Percentiles rank a stretch among this genome's conserved stretches.
These are phyloP conservation scores for Saccharomycopsis sp. DNA, from an alignment of 805 yeast species.

Conservation along the genomic window DNA sequence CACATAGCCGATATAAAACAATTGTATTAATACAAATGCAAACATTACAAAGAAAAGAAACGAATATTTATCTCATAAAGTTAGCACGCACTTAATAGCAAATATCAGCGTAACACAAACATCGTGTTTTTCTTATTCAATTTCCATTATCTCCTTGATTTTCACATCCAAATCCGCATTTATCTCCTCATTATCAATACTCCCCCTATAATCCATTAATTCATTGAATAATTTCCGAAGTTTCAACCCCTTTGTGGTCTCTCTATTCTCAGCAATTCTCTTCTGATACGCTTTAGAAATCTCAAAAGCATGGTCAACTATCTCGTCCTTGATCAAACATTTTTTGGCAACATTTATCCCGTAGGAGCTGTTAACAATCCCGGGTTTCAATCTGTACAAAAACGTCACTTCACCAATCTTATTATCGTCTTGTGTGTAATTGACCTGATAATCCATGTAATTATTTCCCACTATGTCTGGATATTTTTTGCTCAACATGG, in stretches of 20 bases:
- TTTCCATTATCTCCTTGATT: too few species aligned
- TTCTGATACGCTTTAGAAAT: constrained; percentile 23
- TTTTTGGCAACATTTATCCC: constrained; percentile 82
- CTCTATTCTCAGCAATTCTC: neutral
- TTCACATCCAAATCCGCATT: too few species aligned
- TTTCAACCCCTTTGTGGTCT: neutral
- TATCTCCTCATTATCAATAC: too few species aligned
- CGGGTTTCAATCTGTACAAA: constrained; percentile 43
- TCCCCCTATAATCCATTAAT: neutral
- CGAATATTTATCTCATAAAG: too few species aligned
- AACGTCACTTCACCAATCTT: constrained; percentile 39
- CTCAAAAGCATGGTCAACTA: constrained; percentile 40
- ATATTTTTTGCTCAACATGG: constrained; percentile 36
- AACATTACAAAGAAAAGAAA: too few species aligned
- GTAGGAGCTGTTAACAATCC: constrained; percentile 56
- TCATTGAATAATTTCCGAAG: neutral
- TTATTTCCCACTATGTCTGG: constrained; percentile 44
- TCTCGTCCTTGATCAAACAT: constrained; percentile 49
- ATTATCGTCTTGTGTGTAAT: constrained; percentile 30
- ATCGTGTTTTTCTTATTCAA: too few species aligned
- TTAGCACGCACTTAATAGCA: too few species aligned
- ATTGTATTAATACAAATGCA: too few species aligned
- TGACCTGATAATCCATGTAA: constrained; percentile 62
- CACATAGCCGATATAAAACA: too few species aligned
- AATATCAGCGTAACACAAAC: too few species aligned